These are phyloP conservation scores for Chlamydomonas applanata DNA, from an alignment of 139 green algal genomes.

Conservation along the genomic window DNA sequence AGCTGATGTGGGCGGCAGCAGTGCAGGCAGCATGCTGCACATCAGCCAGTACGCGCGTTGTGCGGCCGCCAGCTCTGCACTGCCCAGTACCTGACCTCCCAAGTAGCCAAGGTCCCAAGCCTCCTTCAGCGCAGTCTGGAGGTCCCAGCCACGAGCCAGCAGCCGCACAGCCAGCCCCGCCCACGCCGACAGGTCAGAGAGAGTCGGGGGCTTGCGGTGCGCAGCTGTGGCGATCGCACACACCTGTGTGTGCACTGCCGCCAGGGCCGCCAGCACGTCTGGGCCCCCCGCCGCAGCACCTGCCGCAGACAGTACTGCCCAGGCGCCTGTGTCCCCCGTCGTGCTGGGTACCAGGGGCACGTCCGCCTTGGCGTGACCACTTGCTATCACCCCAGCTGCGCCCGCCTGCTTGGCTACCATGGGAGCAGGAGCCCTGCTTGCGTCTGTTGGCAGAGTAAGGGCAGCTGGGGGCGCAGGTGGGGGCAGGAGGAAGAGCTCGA, in stretches of 20 bases:
- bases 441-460: not conserved
- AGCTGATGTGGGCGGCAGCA: no score
- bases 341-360: not conserved
- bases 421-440: not conserved
- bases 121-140: slow-evolving; percentile 35
- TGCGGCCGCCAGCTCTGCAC: not conserved
- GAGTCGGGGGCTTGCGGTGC: slow-evolving; percentile 41
- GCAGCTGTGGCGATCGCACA: slow-evolving; percentile 6
- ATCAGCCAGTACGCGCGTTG: not conserved
- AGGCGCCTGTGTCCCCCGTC: not conserved
- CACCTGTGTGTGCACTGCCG: slow-evolving; percentile 39
- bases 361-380: not conserved
- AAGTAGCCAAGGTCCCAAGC: slow-evolving; percentile 63
- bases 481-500: slow-evolving; percentile 88
- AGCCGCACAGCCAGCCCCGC: slow-evolving; percentile 50
- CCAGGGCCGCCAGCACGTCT: slow-evolving; percentile 44
- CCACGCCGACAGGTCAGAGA: slow-evolving; percentile 59
- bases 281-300: slow-evolving; percentile 11
- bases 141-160: slow-evolving; percentile 49
- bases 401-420: not conserved
- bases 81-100: slow-evolving; percentile 1
- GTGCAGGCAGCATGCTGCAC: no score
- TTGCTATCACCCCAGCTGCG: not conserved
- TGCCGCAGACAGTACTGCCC: slow-evolving; percentile 4
- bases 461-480: slow-evolving; percentile 6